Conservation (phyloP, 2,329 filamentous ascomycete genomes). For the Penicillium sp. region DNA sequence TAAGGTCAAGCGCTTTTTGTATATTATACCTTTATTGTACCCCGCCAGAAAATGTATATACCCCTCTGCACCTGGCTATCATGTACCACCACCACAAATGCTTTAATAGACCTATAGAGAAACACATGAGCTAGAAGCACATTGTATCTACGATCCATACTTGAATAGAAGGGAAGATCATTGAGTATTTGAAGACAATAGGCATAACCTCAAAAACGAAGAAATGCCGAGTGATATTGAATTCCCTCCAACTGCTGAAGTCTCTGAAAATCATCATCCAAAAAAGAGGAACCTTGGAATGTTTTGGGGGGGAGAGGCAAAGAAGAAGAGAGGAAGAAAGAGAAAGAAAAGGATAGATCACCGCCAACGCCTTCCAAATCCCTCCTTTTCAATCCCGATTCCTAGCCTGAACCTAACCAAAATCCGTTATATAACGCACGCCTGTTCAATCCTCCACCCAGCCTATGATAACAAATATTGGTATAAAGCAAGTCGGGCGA, state of each 20-base stretch:
- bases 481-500: neutral
- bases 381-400: neutral
- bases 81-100: neutral
- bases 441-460: neutral
- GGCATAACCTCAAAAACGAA: no score
- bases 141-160: no score
- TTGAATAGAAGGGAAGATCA: no score
- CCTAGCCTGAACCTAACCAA: neutral
- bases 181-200: no score
- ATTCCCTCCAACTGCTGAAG: no score
- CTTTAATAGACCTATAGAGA: neutral
- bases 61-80: neutral
- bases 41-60: neutral
- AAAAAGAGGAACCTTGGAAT: no score
- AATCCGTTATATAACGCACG: neutral
- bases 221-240: no score
- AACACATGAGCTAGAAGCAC: no score
- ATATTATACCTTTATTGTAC: neutral
- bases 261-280: no score
- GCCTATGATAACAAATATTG: neutral
- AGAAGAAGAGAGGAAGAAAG: neutral
- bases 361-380: neutral
- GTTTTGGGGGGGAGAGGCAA: no score
- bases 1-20: neutral
- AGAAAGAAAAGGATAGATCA: neutral